These are phyloP conservation scores for Calonectria hongkongensis DNA, from an alignment of 2,329 filamentous ascomycete species.

Conservation along the genomic window DNA sequence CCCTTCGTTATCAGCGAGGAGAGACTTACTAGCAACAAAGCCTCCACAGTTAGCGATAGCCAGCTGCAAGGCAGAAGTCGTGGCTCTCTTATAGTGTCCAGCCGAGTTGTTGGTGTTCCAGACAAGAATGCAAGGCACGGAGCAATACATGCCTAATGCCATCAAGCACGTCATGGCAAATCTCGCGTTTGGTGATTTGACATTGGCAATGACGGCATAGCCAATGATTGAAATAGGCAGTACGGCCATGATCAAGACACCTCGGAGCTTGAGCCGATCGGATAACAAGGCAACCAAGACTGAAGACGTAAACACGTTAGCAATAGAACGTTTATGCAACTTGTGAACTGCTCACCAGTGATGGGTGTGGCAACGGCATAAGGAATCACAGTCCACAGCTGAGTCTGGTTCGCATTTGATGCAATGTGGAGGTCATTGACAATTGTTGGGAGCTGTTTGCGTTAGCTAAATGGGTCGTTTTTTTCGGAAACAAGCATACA, in stretches of 20 bases:
- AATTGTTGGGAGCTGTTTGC: slow-evolving; percentile 3
- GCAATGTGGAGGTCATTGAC: slow-evolving; percentile 20
- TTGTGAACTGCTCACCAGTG: not conserved
- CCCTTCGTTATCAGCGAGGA: not conserved
- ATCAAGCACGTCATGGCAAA: slow-evolving; percentile 82
- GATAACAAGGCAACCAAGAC: slow-evolving; percentile 2
- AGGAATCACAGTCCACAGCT: slow-evolving; percentile 19
- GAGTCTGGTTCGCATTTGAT: slow-evolving; percentile 4
- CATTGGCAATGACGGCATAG: slow-evolving; percentile 50
- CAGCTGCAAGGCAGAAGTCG: slow-evolving; percentile 65
- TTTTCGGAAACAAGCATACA: not conserved
- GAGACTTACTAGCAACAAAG: slow-evolving; percentile 4
- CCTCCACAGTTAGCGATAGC: slow-evolving; percentile 13
- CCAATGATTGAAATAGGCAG: slow-evolving; percentile 14
- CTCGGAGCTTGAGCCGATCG: slow-evolving; percentile 5
- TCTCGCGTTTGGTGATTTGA: slow-evolving; percentile 73
- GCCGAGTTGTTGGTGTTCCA: slow-evolving; percentile 82
- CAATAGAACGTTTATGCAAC: not conserved
- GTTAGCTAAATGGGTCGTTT: not conserved
- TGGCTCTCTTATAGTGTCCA: slow-evolving; percentile 82
- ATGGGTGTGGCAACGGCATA: slow-evolving; percentile 3
- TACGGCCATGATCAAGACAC: not conserved
- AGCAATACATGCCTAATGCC: slow-evolving; percentile 78
- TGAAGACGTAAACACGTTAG: not conserved
- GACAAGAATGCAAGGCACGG: slow-evolving; percentile 77